Evolutionary conservation across 2,329 filamentous ascomycete genomes (phyloP).

Genomic region (Sclerotinia sclerotiorum): DNA sequence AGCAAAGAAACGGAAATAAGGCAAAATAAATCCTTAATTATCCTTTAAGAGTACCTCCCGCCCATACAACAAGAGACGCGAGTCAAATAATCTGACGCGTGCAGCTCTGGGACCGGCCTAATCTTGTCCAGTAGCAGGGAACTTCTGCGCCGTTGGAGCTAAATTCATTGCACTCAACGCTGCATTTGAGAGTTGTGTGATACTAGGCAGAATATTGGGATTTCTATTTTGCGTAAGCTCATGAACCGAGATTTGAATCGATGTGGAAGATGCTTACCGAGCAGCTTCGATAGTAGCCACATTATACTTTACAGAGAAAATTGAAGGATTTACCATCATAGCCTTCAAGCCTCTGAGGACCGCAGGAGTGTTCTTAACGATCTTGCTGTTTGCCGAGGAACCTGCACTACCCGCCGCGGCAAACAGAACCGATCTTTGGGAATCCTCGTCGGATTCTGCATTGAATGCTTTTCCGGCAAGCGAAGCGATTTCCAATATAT

Average conservation of each 20-base stretch:
- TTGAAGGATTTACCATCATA: slow-evolving; percentile 27
- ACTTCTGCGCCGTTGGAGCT: slow-evolving; percentile 27
- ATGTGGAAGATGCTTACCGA: slow-evolving; percentile 1
- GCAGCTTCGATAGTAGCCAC: slow-evolving; percentile 24
- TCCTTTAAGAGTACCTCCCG: background rate
- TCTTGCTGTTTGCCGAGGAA: slow-evolving; percentile 31
- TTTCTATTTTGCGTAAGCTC: slow-evolving; percentile 28
- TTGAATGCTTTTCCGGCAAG: slow-evolving; percentile 32
- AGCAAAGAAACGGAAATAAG: background rate
- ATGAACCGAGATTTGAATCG: too few species aligned
- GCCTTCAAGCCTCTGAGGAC: slow-evolving; percentile 31
- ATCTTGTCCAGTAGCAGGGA: slow-evolving; percentile 29
- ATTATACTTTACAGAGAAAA: background rate
- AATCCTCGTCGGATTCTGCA: slow-evolving; percentile 35
- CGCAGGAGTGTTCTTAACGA: slow-evolving; percentile 34
- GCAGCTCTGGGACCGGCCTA: background rate
- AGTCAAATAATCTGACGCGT: background rate
- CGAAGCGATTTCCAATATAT: slow-evolving; percentile 27
- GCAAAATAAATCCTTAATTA: slow-evolving; percentile 5
- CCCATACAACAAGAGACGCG: background rate
- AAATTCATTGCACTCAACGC: slow-evolving; percentile 30
- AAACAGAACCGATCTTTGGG: slow-evolving; percentile 30
- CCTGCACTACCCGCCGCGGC: slow-evolving; percentile 32
- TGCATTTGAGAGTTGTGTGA: slow-evolving; percentile 35
- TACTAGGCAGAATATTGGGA: slow-evolving; percentile 36